Conservation (phyloP, 805 yeast genomes). For the Schwanniomyces pseudopolymorphus region DNA sequence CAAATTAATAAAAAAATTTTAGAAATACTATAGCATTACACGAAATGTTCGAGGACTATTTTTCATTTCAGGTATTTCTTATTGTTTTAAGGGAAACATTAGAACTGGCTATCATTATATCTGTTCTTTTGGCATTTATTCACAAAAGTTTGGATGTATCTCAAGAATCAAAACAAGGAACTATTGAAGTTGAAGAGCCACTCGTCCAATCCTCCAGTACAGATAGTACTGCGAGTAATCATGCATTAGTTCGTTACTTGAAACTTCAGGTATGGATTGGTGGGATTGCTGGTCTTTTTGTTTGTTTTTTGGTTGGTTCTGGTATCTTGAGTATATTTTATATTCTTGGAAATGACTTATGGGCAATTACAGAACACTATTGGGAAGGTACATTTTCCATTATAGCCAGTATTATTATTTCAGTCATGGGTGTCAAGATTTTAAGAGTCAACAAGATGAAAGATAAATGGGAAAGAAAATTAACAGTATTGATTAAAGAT, state of each 20-base stretch:
- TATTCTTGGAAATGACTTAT: slow-evolving; percentile 41
- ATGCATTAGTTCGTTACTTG: slow-evolving; percentile 19
- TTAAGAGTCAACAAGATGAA: slow-evolving; percentile 45
- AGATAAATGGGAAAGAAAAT: slow-evolving; percentile 43
- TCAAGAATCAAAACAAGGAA: not conserved
- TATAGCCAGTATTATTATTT: slow-evolving; percentile 43
- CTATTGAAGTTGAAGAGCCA: not conserved
- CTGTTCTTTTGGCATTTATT: slow-evolving; percentile 69
- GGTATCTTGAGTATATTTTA: slow-evolving; percentile 39
- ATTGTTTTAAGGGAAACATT: slow-evolving; percentile 72
- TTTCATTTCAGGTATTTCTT: slow-evolving; percentile 73
- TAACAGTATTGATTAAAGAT: slow-evolving; percentile 25
- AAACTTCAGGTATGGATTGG: slow-evolving; percentile 45
- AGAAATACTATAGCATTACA: not conserved
- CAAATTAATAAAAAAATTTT: not conserved
- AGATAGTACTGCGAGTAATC: not conserved
- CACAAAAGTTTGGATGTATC: slow-evolving; percentile 47
- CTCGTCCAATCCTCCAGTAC: not conserved
- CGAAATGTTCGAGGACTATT: slow-evolving; percentile 34
- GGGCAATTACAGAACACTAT: slow-evolving; percentile 47
- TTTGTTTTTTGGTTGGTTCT: slow-evolving; percentile 41
- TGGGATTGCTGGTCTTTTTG: slow-evolving; percentile 38
- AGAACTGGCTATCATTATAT: slow-evolving; percentile 74
- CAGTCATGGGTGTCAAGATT: slow-evolving; percentile 47
- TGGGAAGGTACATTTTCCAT: slow-evolving; percentile 50